Percentiles rank a stretch among this genome's conserved stretches.
Evolutionary conservation across 257 asterid species (phyloP).

Genomic region (Gentiana dahurica): DNA sequence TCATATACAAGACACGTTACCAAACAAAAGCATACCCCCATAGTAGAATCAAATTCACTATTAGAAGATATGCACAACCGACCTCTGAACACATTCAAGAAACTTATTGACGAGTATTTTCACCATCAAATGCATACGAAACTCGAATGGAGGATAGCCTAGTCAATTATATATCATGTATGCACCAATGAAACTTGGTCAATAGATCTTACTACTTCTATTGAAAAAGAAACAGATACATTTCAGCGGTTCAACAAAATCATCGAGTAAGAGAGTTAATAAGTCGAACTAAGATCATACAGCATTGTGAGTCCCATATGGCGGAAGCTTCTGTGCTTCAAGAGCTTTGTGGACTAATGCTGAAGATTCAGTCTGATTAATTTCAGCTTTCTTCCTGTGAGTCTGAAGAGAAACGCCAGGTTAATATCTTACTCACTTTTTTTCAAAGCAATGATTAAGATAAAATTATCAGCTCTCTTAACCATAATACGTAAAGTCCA

Average conservation of each 20-base stretch:
- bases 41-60: too few species aligned
- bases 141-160: too few species aligned
- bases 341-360: conserved; percentile 35
- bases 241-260: background rate
- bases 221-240: background rate
- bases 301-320: conserved; percentile 68
- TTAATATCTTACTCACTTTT: background rate
- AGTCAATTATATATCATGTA: too few species aligned
- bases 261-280: background rate
- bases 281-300: conserved; percentile 27
- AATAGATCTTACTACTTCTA: background rate
- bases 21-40: too few species aligned
- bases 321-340: conserved; percentile 62
- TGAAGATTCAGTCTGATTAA: conserved; percentile 17
- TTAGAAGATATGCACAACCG: too few species aligned
- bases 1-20: too few species aligned
- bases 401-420: conserved; percentile 44
- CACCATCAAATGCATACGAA: too few species aligned
- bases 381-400: conserved; percentile 59
- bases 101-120: too few species aligned
- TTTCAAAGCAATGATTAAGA: background rate
- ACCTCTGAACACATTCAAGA: too few species aligned
- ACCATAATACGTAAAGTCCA: background rate
- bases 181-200: too few species aligned
- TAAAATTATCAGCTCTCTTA: too few species aligned